Conservation (phyloP, 2,329 filamentous ascomycete genomes). For the Penicillium hordei region DNA sequence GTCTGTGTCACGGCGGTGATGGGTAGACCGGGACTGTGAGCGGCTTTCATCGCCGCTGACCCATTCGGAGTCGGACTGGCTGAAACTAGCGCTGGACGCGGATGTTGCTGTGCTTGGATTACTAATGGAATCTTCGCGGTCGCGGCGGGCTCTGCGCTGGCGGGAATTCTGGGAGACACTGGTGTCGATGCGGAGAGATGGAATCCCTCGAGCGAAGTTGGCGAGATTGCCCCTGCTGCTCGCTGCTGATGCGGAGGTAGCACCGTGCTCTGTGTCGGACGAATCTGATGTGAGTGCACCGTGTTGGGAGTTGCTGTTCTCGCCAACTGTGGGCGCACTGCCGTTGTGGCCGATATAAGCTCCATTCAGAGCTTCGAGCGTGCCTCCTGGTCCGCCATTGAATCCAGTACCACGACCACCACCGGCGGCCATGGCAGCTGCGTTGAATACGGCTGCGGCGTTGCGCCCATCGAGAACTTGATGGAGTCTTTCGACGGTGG, state of each 20-base stretch:
- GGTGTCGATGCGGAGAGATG: slow-evolving; percentile 43
- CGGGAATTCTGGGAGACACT: slow-evolving; percentile 30
- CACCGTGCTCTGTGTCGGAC: slow-evolving; percentile 42
- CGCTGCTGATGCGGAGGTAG: slow-evolving; percentile 26
- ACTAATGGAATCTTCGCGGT: slow-evolving; percentile 43
- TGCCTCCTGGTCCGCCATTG: slow-evolving; percentile 54
- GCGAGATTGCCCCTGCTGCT: slow-evolving; percentile 30
- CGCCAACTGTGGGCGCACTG: slow-evolving; percentile 21
- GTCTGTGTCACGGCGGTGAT: slow-evolving; percentile 42
- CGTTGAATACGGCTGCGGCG: slow-evolving; percentile 95
- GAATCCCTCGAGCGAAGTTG: slow-evolving; percentile 31
- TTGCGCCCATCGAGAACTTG: slow-evolving; percentile 87
- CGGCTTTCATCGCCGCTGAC: slow-evolving; percentile 27
- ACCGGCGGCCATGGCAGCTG: slow-evolving; percentile 94
- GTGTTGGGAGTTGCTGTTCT: slow-evolving; percentile 27
- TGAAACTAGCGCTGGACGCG: slow-evolving; percentile 40
- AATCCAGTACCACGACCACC: slow-evolving; percentile 81
- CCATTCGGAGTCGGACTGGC: slow-evolving; percentile 39
- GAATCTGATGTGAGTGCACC: slow-evolving; percentile 38
- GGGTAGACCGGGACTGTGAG: slow-evolving; percentile 40
- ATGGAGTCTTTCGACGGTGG: slow-evolving; percentile 87
- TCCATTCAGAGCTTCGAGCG: slow-evolving; percentile 44
- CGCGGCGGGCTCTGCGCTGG: slow-evolving; percentile 23
- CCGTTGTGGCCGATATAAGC: slow-evolving; percentile 29
- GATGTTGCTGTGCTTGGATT: slow-evolving; percentile 42